Conservation (phyloP, 23 red algal species). For the Gracilaria gracilis region DNA sequence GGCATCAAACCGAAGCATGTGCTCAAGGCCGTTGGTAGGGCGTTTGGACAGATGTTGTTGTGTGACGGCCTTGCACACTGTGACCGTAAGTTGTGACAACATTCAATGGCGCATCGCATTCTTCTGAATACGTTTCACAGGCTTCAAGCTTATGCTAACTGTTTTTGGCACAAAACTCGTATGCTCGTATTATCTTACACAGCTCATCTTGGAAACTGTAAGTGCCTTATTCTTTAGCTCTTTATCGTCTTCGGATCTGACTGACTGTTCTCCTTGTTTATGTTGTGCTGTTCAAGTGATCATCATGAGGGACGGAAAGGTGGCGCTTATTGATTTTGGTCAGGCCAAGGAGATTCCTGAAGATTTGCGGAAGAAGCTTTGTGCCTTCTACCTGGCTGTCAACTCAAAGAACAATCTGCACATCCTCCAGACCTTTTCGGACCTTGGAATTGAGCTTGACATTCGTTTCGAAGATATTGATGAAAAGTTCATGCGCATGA, state of each 20-base stretch:
- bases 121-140: background rate
- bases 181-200: background rate
- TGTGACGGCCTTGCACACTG: slow-evolving; percentile 92
- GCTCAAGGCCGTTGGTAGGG: slow-evolving; percentile 75
- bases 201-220: slow-evolving; percentile 71
- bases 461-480: slow-evolving; percentile 43
- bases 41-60: slow-evolving; percentile 92
- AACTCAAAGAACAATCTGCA: slow-evolving; percentile 60
- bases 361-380: slow-evolving; percentile 76
- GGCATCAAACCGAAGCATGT: slow-evolving; percentile 66
- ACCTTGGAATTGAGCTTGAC: slow-evolving; percentile 89
- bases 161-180: background rate
- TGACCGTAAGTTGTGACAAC: slow-evolving; percentile 65
- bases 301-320: slow-evolving; percentile 79
- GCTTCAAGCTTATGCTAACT: background rate
- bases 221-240: background rate
- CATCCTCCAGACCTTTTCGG: slow-evolving; percentile 68
- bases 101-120: background rate
- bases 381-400: slow-evolving; percentile 89
- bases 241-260: background rate
- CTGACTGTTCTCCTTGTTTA: background rate
- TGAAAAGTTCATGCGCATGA: slow-evolving; percentile 63
- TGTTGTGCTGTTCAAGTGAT: slow-evolving; percentile 45
- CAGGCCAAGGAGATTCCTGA: slow-evolving; percentile 85
- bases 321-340: slow-evolving; percentile 97